Evolutionary conservation across 257 asterid genomes (phyloP).

Genomic region (Ligustrum vulgare): DNA sequence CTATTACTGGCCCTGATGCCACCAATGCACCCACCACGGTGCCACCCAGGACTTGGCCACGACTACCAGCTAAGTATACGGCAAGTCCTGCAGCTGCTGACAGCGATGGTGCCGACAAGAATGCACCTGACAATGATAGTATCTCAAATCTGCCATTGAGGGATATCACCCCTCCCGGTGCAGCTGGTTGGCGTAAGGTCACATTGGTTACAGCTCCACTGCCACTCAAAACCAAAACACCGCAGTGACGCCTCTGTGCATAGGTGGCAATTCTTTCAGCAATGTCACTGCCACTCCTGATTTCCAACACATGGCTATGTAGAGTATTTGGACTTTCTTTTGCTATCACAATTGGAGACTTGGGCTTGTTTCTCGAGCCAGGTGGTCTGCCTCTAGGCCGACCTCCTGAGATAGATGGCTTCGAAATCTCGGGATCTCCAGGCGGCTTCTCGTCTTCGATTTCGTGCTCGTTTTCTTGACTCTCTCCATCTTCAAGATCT

Average conservation of each 20-base stretch:
- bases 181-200: slow-evolving; percentile 59
- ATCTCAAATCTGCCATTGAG: slow-evolving; percentile 79
- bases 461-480: slow-evolving; percentile 28
- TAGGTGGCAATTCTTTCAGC: slow-evolving; percentile 53
- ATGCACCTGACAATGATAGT: slow-evolving; percentile 68
- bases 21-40: slow-evolving; percentile 53
- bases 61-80: slow-evolving; percentile 72
- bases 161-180: slow-evolving; percentile 49
- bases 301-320: slow-evolving; percentile 71
- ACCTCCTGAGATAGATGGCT: slow-evolving; percentile 51
- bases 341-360: slow-evolving; percentile 62
- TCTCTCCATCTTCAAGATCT: slow-evolving; percentile 38
- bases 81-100: slow-evolving; percentile 62
- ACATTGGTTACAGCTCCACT: slow-evolving; percentile 64
- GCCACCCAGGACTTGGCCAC: slow-evolving; percentile 84
- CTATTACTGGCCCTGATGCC: slow-evolving; percentile 85
- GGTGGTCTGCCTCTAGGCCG: slow-evolving; percentile 74
- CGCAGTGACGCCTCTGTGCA: slow-evolving; percentile 61
- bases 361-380: slow-evolving; percentile 73
- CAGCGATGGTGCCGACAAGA: slow-evolving; percentile 62
- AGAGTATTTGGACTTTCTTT: slow-evolving; percentile 80
- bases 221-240: slow-evolving; percentile 74
- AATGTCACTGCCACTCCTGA: slow-evolving; percentile 58
- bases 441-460: slow-evolving; percentile 37
- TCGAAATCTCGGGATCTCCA: slow-evolving; percentile 49